Percentiles rank a stretch among this genome's conserved stretches.
Evolutionary conservation across 805 yeast species (phyloP).

Genomic region (Candida ficus): DNA sequence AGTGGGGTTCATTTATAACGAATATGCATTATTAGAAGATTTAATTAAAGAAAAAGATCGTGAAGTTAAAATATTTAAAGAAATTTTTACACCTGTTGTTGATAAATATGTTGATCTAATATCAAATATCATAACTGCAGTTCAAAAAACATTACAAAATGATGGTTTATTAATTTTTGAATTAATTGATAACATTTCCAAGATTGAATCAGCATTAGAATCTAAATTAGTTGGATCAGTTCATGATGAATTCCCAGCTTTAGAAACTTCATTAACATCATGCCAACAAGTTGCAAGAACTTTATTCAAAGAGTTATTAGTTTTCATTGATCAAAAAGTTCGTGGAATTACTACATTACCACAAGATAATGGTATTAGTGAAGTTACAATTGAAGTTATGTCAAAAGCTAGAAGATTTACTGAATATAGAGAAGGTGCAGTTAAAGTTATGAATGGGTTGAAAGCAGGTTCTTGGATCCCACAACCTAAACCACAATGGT

Average conservation of each 20-base stretch:
- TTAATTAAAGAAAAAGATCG: slow-evolving; percentile 31
- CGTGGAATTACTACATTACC: slow-evolving; percentile 44
- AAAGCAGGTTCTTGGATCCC: slow-evolving; percentile 69
- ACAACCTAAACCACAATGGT: slow-evolving; percentile 49
- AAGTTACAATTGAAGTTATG: slow-evolving; percentile 66
- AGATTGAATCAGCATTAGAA: slow-evolving; percentile 21
- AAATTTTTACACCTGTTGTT: slow-evolving; percentile 31
- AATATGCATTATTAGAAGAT: slow-evolving; percentile 41
- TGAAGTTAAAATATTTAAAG: slow-evolving; percentile 26
- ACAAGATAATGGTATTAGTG: slow-evolving; percentile 66
- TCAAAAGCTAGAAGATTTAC: slow-evolving; percentile 61
- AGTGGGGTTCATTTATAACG: slow-evolving; percentile 43
- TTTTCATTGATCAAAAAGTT: slow-evolving; percentile 49
- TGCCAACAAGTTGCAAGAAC: slow-evolving; percentile 30
- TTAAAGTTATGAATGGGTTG: slow-evolving; percentile 42
- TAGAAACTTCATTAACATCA: slow-evolving; percentile 19
- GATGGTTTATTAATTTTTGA: slow-evolving; percentile 56
- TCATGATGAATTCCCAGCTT: slow-evolving; percentile 13
- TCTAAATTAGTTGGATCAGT: slow-evolving; percentile 28
- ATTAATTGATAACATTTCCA: slow-evolving; percentile 43
- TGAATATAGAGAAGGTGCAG: slow-evolving; percentile 52
- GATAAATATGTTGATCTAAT: slow-evolving; percentile 36
- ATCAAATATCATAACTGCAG: slow-evolving; percentile 32
- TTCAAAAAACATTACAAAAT: slow-evolving; percentile 37
- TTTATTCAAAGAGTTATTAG: slow-evolving; percentile 53